Conservation (phyloP, 2,329 filamentous ascomycete species). For the Sordariomycetes sp. region DNA sequence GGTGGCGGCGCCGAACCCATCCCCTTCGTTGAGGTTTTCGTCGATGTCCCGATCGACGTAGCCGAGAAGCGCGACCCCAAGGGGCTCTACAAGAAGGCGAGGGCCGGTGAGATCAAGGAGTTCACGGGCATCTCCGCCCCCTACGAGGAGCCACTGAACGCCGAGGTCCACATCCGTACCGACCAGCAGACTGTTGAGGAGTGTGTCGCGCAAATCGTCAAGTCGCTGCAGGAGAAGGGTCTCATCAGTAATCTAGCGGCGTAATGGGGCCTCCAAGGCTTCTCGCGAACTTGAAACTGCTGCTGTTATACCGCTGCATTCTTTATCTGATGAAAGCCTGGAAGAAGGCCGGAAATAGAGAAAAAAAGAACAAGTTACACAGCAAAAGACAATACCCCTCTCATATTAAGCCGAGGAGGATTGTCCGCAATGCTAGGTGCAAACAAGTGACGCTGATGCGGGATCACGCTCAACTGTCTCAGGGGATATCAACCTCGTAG, state of each 20-base stretch:
- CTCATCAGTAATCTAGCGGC: conserved; percentile 6
- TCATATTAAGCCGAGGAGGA: background rate
- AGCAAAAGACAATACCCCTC: background rate
- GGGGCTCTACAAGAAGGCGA: conserved; percentile 94
- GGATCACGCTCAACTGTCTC: conserved; percentile 1
- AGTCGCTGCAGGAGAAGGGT: conserved; percentile 62
- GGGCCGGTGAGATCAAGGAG: conserved; percentile 87
- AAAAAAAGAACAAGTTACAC: background rate
- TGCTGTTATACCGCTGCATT: background rate
- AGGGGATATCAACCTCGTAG: conserved; percentile 78
- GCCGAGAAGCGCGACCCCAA: conserved; percentile 95
- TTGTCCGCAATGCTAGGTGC: background rate
- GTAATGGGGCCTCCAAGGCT: background rate
- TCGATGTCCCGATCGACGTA: conserved; percentile 82
- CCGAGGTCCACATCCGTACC: conserved; percentile 80
- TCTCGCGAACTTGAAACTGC: background rate
- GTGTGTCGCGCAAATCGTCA: conserved; percentile 71
- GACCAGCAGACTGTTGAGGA: conserved; percentile 77
- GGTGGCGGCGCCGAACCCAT: conserved; percentile 45
- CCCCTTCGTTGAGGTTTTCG: conserved; percentile 85
- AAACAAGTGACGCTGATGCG: background rate
- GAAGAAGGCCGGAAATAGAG: background rate
- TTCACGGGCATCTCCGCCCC: conserved; percentile 94
- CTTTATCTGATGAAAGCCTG: background rate
- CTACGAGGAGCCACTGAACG: conserved; percentile 76